Conservation (phyloP, 257 asterid species). For the Nicotiana tomentosiformis region DNA sequence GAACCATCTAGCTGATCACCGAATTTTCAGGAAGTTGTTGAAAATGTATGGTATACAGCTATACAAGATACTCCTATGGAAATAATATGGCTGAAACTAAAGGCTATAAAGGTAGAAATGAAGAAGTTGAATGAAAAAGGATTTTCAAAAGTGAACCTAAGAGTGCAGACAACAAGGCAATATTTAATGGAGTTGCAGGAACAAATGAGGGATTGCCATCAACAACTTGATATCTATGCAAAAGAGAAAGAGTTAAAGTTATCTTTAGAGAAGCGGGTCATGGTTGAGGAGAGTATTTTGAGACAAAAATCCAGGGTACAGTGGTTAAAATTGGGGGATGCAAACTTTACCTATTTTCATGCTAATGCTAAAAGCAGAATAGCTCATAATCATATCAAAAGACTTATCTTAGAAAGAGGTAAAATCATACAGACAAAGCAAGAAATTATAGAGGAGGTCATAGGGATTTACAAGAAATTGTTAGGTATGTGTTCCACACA, state of each 20-base stretch:
- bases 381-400: not conserved
- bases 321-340: not conserved
- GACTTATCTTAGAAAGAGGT: not conserved
- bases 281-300: not conserved
- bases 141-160: not conserved
- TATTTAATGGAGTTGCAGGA: not conserved
- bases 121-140: not conserved
- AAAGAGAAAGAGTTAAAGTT: not conserved
- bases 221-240: not conserved
- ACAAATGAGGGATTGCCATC: not conserved
- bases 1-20: not conserved
- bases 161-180: not conserved
- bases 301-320: not conserved
- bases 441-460: not conserved
- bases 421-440: not conserved
- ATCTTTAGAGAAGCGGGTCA: not conserved
- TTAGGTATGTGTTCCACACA: not conserved
- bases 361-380: not conserved
- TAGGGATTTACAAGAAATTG: not conserved
- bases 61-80: not conserved
- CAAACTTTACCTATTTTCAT: not conserved
- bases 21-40: not conserved
- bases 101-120: not conserved
- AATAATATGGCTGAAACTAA: not conserved
- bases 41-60: not conserved